A percentile compares a stretch with the other conserved stretches of the same genome.
phyloP scores from a whole-genome alignment of 164 flowering plant genomes.

The Magnolia changhungtana region DNA sequence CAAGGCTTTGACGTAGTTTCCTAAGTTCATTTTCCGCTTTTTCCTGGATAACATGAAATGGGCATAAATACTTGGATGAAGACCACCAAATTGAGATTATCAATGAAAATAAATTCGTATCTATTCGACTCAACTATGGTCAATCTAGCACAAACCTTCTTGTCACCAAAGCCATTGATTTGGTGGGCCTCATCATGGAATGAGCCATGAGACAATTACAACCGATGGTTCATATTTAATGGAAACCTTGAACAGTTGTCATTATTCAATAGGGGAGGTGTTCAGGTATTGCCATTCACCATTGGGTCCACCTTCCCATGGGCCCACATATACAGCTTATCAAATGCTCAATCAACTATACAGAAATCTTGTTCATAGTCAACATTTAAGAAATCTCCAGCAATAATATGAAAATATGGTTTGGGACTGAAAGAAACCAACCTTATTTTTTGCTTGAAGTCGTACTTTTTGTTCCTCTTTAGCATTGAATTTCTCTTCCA shows the following conservation, averaged over 20 bases:
- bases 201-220: not conserved
- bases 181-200: not conserved
- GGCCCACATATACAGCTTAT: not conserved
- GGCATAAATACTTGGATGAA: not conserved
- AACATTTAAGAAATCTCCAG: not conserved
- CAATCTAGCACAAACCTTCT: not conserved
- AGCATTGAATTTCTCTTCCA: conserved; percentile 52
- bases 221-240: not conserved
- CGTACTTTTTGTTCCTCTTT: conserved; percentile 40
- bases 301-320: too few species aligned
- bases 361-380: not conserved
- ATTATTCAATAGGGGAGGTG: not conserved
- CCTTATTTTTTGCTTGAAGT: conserved; percentile 44
- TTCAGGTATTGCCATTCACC: not conserved
- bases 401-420: not conserved
- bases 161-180: not conserved
- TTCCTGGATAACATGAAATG: conserved; percentile 32
- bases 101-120: not conserved
- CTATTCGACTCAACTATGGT: not conserved
- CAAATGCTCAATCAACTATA: not conserved
- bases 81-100: not conserved
- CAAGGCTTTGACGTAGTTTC: conserved; percentile 27
- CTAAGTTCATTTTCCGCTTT: conserved; percentile 27
- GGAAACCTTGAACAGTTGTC: not conserved
- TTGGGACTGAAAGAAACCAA: conserved; percentile 8